Evolutionary conservation across 495 filamentous ascomycete species (phyloP), one percentile per base, ranked within the genome.

Genomic region (Penicillium macrosclerotiorum): DNA sequence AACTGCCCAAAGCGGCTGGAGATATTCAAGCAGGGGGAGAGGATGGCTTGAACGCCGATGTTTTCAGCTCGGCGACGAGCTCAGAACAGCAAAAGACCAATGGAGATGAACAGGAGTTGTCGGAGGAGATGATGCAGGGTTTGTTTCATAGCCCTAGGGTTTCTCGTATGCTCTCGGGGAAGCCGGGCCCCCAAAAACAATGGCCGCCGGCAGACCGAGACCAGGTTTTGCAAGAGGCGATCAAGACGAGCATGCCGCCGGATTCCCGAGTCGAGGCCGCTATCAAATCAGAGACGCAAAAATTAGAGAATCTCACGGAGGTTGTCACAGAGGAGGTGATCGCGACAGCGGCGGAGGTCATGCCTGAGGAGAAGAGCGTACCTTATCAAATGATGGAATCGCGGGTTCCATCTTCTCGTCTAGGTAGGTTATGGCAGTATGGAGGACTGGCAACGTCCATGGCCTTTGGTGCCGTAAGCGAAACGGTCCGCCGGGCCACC

Each of bases 371-470:
- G 24, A 56, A 62, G 32, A 39, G 52, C 4, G 49, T 58, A 4
- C 51, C 55, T 0, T 94, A 93, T 62, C 69, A 87, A 51, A 85
- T 97, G 70, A 78, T 83, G 37, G 90, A 96, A 56, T 97, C 93
- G 19, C 83, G 83, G 45, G 91, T 98, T 2, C 93, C 93, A 8
- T 89, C 93, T 4, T 87, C 89, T 17, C 83, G 93, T 2, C 61
- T 98, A 29, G 84, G 90, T 18, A 76, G 93, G 45, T 63, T 98
- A 11, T 96, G 92, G 86, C 92, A 97, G 61, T 98, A 97, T 65
- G 81, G 89, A 42, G 90, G 94, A 1, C 74, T 98, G 4, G 93
- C 89, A 22, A 89, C 89, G 0, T 92, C 92, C 18, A 96, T 98
- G 90, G 83, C 95, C 8, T 90, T 93, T 57, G 93, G 93, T n/a